These are phyloP conservation scores for Effrenium voratum DNA, from an alignment of 73 alveolate species.

Conservation along the genomic window DNA sequence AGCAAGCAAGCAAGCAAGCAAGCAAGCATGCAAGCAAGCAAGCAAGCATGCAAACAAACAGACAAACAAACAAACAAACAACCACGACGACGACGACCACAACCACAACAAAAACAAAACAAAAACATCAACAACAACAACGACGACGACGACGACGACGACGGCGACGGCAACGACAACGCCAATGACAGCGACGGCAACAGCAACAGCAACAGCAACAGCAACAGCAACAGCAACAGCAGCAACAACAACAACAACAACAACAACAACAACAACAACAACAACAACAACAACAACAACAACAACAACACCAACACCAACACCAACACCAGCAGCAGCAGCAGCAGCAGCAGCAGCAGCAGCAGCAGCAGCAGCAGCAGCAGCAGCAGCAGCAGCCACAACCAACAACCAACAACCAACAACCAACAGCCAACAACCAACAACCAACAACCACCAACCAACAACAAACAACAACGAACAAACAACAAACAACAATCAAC, in stretches of 20 bases:
- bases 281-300: not conserved
- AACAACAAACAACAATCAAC: too few species aligned
- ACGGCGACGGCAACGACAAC: not conserved
- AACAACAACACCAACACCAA: not conserved
- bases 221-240: too few species aligned
- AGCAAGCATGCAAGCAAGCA: too few species aligned
- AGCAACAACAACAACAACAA: not conserved
- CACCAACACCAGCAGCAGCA: not conserved
- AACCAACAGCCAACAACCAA: too few species aligned
- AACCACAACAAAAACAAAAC: not conserved
- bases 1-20: too few species aligned
- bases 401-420: not conserved
- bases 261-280: not conserved
- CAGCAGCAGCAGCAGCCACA: not conserved
- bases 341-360: not conserved
- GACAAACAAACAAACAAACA: too few species aligned
- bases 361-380: not conserved
- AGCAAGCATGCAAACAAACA: too few species aligned
- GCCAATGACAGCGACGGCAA: not conserved
- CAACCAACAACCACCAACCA: too few species aligned
- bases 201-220: not conserved
- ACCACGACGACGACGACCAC: not conserved
- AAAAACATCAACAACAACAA: not conserved
- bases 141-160: not conserved
- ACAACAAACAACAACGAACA: too few species aligned